A percentile compares a stretch with the other conserved stretches of the same genome.
Evolutionary conservation across 2,329 filamentous ascomycete genomes (phyloP).

Genomic region (Pseudogymnoascus sp.): DNA sequence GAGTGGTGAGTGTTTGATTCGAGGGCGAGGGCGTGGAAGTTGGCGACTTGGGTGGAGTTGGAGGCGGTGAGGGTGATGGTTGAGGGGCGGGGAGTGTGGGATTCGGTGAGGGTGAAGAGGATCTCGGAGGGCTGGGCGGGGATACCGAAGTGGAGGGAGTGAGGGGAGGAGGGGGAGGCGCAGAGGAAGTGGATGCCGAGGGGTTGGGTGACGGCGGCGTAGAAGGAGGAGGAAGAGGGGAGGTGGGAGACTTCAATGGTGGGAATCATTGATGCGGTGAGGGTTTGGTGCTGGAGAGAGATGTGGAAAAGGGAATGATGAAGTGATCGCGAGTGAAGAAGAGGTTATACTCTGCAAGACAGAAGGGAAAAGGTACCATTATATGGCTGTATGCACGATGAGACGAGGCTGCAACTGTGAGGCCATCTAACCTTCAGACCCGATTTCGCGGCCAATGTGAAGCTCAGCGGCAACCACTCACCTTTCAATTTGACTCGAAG

Average conservation of each 20-base stretch:
- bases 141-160: conserved; percentile 34
- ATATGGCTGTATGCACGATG: conserved; percentile 4
- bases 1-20: conserved; percentile 4
- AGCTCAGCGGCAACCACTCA: not conserved
- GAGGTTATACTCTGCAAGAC: not conserved
- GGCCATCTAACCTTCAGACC: conserved; percentile 1
- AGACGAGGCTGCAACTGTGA: conserved; percentile 1
- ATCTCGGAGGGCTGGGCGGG: conserved; percentile 28
- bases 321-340: not conserved
- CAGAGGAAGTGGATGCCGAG: conserved; percentile 66
- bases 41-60: conserved; percentile 56
- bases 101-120: conserved; percentile 39
- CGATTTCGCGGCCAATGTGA: not conserved
- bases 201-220: conserved; percentile 69
- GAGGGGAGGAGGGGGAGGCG: conserved; percentile 20
- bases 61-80: conserved; percentile 61
- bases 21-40: conserved; percentile 55
- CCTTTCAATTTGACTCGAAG: not conserved
- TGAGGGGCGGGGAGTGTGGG: conserved; percentile 36
- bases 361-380: conserved; percentile 7
- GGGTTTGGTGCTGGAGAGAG: conserved; percentile 11
- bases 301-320: conserved; percentile 20
- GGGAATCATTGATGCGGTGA: conserved; percentile 31
- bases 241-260: conserved; percentile 65
- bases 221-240: conserved; percentile 75